phyloP scores from a whole-genome alignment of 768 basidiomycete genomes.

The Tylopilus vinaceipallidus region DNA sequence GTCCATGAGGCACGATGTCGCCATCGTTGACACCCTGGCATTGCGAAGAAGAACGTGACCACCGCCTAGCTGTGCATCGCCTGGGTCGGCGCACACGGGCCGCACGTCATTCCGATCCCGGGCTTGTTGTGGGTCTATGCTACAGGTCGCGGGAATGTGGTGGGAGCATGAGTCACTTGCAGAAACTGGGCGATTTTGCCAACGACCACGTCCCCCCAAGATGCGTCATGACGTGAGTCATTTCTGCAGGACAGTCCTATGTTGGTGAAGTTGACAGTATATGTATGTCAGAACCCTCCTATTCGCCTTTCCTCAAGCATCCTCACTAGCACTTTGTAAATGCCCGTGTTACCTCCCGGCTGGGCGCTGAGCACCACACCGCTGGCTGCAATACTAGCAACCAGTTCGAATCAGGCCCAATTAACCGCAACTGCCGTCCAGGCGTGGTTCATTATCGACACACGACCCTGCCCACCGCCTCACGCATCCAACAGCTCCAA shows the following conservation, averaged over 20 bases:
- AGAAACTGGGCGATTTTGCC: conserved; percentile 30
- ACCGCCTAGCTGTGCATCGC: conserved; percentile 42
- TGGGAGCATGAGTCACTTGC: too few species aligned
- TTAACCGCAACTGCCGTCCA: not conserved
- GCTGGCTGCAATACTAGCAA: too few species aligned
- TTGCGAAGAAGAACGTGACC: conserved; percentile 33
- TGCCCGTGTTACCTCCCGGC: too few species aligned
- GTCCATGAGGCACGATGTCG: conserved; percentile 18
- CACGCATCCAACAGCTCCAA: conserved; percentile 37
- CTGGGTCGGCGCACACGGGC: conserved; percentile 39
- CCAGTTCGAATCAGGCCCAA: not conserved
- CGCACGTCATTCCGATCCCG: conserved; percentile 42
- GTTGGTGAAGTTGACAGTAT: too few species aligned
- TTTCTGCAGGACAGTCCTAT: conserved; percentile 1
- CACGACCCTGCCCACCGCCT: not conserved
- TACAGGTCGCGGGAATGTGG: not conserved
- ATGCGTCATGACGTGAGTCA: conserved; percentile 33
- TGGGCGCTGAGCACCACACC: too few species aligned
- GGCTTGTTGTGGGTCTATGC: conserved; percentile 51
- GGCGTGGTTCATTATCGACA: not conserved
- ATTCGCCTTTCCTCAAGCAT: too few species aligned
- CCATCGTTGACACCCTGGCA: not conserved
- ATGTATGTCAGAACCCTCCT: not conserved
- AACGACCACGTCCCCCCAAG: conserved; percentile 39
- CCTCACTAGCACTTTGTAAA: too few species aligned